phyloP scores from a whole-genome alignment of 1,139 yeast species.

The Diutina ranongensis region DNA sequence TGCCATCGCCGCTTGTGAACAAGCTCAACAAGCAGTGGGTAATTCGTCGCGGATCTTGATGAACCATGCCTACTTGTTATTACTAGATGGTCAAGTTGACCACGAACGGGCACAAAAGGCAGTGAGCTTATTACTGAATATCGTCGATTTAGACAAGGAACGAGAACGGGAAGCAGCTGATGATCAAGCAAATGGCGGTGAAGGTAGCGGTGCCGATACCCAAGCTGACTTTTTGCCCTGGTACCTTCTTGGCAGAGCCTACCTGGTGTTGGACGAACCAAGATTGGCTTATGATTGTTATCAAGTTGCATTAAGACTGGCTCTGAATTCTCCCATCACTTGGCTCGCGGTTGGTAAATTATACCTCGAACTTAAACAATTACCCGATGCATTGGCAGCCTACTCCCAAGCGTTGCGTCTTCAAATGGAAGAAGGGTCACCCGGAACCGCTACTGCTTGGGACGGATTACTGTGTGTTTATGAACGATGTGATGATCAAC shows the following conservation, averaged over 20 bases:
- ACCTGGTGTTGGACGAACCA: constrained; percentile 33
- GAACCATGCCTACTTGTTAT: constrained; percentile 35
- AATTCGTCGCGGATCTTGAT: constrained; percentile 31
- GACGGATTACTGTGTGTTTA: constrained; percentile 55
- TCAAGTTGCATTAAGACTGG: constrained; percentile 45
- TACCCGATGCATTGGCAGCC: constrained; percentile 57
- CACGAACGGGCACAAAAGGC: not conserved
- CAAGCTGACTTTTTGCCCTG: constrained; percentile 45
- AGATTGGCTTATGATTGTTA: constrained; percentile 45
- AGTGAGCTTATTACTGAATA: constrained; percentile 19
- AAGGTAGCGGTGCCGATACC: constrained; percentile 10
- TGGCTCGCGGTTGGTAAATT: constrained; percentile 60
- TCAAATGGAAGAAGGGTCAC: constrained; percentile 36
- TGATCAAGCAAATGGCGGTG: not conserved
- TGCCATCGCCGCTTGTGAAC: constrained; percentile 37
- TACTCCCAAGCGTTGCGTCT: constrained; percentile 52
- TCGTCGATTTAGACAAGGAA: constrained; percentile 4
- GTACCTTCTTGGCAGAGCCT: constrained; percentile 46
- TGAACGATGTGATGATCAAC: constrained; percentile 50
- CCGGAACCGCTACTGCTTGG: constrained; percentile 52
- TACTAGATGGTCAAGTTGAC: constrained; percentile 14
- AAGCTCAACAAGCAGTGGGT: constrained; percentile 34
- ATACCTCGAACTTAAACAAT: constrained; percentile 45
- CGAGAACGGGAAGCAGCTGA: constrained; percentile 14
- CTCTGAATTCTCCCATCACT: constrained; percentile 43